These are phyloP conservation scores for Candida lessepsii DNA, from an alignment of 805 yeast genomes.

Conservation along the genomic window DNA sequence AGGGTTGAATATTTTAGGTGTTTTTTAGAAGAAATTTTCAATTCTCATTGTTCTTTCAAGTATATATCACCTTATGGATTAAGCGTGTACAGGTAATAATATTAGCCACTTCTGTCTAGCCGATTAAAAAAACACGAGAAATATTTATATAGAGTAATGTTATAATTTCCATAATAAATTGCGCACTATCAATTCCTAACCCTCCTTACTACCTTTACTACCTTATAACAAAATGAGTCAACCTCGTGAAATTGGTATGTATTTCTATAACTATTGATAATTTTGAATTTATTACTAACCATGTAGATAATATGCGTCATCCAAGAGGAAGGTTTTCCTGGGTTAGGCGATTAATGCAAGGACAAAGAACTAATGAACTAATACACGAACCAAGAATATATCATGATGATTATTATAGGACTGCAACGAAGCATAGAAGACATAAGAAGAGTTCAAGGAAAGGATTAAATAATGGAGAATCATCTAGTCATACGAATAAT, in stretches of 20 bases:
- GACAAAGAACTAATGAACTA: slow-evolving; percentile 9
- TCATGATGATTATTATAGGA: slow-evolving; percentile 7
- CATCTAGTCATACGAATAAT: background rate
- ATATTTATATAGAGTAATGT: no score
- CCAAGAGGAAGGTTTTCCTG: slow-evolving; percentile 16
- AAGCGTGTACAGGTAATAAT: no score
- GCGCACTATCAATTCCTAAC: background rate
- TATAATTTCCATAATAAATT: background rate
- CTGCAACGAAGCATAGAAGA: no score
- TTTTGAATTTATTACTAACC: slow-evolving; percentile 3
- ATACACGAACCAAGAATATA: background rate
- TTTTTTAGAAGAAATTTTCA: background rate
- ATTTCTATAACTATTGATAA: background rate
- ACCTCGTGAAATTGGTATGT: slow-evolving; percentile 7
- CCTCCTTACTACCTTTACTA: background rate
- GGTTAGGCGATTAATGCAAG: slow-evolving; percentile 18
- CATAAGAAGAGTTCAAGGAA: background rate
- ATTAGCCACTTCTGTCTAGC: no score
- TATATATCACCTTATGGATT: no score
- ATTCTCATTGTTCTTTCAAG: no score
- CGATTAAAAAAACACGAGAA: no score
- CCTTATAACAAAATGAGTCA: slow-evolving; percentile 3
- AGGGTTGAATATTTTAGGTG: background rate
- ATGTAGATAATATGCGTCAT: slow-evolving; percentile 11
- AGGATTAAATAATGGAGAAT: background rate